Base-by-base conservation (phyloP, 768 basidiomycete genomes). In the Panaeolus papilionaceus region DNA sequence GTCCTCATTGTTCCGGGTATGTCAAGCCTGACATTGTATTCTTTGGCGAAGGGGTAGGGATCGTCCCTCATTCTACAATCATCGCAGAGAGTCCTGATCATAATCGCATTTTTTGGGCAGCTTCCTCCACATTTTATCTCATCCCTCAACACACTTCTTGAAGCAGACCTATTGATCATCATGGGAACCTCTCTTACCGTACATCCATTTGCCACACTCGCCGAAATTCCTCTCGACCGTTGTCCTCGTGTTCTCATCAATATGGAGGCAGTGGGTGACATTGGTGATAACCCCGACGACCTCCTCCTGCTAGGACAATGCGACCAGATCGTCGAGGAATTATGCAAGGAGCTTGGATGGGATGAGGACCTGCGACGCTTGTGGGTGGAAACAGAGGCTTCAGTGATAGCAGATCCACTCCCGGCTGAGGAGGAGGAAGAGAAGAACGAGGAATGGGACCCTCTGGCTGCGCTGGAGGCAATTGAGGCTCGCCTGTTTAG, bases 1-100 rank as follows among this genome's bases (percentile, higher is more conserved):
- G 97, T 75, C 76, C 76, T 37, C 67, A 66, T 4, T 95, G 95
- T 70, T 81, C 79, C 1, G 94, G 94, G 0, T 81, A 94, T 44
- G 89, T 96, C 16, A 95, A 96, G 77, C 95, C 95, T n/a, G 93
- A 97, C 73, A 97, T 97, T 49, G 93, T 97, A 12, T 96, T 97
- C 79, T 96, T 97, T 73, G 95, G 96, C 26, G 92, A 95, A 79
- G 74, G 84, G 42, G 90, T 92, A 74, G 38, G 89, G 79, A 12
- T 51, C n/a, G 6, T 44, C 16, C 16, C 42, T 14, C 12, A 18
- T 16, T 5, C 42, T 44, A 18, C 42, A 6, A 44, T 3, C 16
- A 0, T 18, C 42, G 18, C 42, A 6, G 16, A 33, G 5, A 44
- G 14, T 14, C 11, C 8, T 67, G 23, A 4, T n/a, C n/a, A 62